Base-by-base conservation (phyloP, 192 early-diverging fungal species). In the Linnemannia schmuckeri region DNA sequence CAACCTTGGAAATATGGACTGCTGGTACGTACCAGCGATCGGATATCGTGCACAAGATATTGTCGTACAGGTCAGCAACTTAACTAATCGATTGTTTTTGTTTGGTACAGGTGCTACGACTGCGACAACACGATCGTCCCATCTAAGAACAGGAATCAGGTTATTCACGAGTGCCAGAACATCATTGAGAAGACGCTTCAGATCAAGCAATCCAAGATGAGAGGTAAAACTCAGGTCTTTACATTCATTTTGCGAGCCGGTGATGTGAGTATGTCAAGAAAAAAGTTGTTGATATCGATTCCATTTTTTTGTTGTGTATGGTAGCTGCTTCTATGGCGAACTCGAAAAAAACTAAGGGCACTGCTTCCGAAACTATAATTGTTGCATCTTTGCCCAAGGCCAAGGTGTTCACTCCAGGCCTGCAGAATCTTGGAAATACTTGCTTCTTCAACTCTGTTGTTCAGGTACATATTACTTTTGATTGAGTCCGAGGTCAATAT, bases 381-480 rank as follows among this genome's bases (percentile, higher is more conserved):
- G 33, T 30, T 18, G 18, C 76, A 2, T 0, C 70, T 6, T 57
- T 57, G 33, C 9, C 52, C 27, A 87, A 87, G 42, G 42, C 72
- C 12, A 87, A 87, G 49, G 76, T 81, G 24, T 71, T 49, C n/a
- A 75, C 88, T 1, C 88, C 94, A 6, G 95, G 95, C 0, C 82
- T 96, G 18, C 76, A 68, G 20, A 96, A 96, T 74, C 89, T 96
- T 68, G 95, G 95, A 24, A 96, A 96, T 71, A 96, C 96, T 1
- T 96, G 96, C 78, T 96, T 96, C 72, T 96, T 96, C 88, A 96
- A 96, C 75, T 93, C 94, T 20, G 92, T 94, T 24, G 88, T 94
- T 78, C 95, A 95, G 90, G 92, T 89, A 66, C 13, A 41, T 40
- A 24, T 24, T 12, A 0, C 20, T 22, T 13, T 44, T n/a, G 4